A percentile compares a stretch with the other conserved stretches of the same genome.
Evolutionary conservation across 2,329 filamentous ascomycete species (phyloP).

Genomic region (Xylaria sp.): DNA sequence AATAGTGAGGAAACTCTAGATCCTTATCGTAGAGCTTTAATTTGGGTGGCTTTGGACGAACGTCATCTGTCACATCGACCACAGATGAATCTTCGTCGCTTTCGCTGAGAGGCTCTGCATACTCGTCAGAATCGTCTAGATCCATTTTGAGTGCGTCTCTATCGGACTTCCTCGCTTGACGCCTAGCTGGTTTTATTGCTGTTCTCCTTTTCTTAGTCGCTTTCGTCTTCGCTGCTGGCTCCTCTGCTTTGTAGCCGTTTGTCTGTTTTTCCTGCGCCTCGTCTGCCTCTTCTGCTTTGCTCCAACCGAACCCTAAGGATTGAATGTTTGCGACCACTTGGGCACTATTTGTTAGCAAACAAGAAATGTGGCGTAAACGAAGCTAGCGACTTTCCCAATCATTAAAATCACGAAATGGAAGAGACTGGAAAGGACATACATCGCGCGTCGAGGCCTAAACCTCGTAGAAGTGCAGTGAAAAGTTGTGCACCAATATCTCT

Average conservation of each 20-base stretch:
- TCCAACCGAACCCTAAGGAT: conserved; percentile 90
- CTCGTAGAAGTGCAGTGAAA: conserved; percentile 86
- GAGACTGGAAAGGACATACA: conserved; percentile 42
- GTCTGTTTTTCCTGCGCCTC: conserved; percentile 55
- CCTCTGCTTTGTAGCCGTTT: conserved; percentile 34
- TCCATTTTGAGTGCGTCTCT: conserved; percentile 45
- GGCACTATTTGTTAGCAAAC: conserved; percentile 18
- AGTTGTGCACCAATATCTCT: conserved; percentile 89
- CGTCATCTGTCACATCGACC: conserved; percentile 63
- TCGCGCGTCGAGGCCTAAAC: conserved; percentile 82
- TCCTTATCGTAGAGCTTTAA: conserved; percentile 75
- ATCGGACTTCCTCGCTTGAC: conserved; percentile 43
- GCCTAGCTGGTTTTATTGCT: conserved; percentile 42
- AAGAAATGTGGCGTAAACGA: not conserved
- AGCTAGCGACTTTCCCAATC: not conserved
- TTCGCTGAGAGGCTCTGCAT: conserved; percentile 60
- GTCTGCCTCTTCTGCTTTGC: conserved; percentile 82
- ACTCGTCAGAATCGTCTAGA: conserved; percentile 60
- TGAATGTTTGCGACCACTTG: conserved; percentile 83
- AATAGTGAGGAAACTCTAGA: conserved; percentile 87
- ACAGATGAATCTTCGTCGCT: conserved; percentile 71
- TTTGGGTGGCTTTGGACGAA: conserved; percentile 54
- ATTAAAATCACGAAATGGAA: not conserved
- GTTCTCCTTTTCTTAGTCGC: conserved; percentile 37
- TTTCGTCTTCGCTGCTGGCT: conserved; percentile 54